Evolutionary conservation across 805 yeast genomes (phyloP).

Genomic region (Saccharomyces mikatae): DNA sequence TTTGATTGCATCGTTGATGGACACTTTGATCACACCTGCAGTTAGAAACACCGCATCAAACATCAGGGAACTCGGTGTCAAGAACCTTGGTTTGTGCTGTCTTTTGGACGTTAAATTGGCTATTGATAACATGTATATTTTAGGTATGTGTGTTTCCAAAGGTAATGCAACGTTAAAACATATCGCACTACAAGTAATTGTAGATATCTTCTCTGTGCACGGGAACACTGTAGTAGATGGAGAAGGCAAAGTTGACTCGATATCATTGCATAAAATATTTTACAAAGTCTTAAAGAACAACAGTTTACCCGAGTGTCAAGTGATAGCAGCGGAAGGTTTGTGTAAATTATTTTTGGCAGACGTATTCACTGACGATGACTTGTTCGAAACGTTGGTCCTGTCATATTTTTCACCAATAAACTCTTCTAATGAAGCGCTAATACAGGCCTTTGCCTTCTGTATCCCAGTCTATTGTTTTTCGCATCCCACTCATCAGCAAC

Average conservation of each 20-base stretch:
- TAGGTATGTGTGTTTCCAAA: conserved; percentile 62
- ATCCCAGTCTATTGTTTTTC: conserved; percentile 83
- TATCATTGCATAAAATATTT: conserved; percentile 60
- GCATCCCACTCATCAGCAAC: conserved; percentile 59
- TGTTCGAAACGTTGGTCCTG: conserved; percentile 62
- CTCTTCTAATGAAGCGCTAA: conserved; percentile 51
- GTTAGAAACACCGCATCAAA: conserved; percentile 49
- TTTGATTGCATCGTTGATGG: conserved; percentile 59
- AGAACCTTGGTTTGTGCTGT: conserved; percentile 74
- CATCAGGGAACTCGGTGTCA: conserved; percentile 57
- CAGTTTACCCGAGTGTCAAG: conserved; percentile 59
- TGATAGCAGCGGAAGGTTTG: conserved; percentile 77
- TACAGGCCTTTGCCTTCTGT: conserved; percentile 79
- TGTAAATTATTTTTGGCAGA: conserved; percentile 77
- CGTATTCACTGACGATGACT: conserved; percentile 58
- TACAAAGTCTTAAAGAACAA: conserved; percentile 54
- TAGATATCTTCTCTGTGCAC: conserved; percentile 71
- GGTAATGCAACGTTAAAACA: conserved; percentile 57
- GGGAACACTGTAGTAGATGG: conserved; percentile 63
- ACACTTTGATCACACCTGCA: conserved; percentile 73
- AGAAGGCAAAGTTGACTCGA: conserved; percentile 54
- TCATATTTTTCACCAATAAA: conserved; percentile 70
- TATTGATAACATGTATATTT: conserved; percentile 50
- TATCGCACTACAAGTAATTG: conserved; percentile 58
- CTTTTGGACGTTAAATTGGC: conserved; percentile 63